These are phyloP conservation scores for Clonostachys byssicola DNA, from an alignment of 2,329 filamentous ascomycete species.

Conservation along the genomic window DNA sequence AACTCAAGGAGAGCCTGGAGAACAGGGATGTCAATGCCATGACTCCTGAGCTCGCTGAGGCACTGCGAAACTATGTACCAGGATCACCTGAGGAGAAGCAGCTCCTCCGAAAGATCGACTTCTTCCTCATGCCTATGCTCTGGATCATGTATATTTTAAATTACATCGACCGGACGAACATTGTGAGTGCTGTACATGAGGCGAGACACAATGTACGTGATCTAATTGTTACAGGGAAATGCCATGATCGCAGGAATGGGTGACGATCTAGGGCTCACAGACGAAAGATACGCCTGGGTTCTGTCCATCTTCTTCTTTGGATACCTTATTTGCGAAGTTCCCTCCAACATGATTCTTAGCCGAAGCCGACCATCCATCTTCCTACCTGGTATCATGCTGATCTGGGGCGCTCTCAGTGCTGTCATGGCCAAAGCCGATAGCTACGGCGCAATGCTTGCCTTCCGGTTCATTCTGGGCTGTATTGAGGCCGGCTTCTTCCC, in stretches of 20 bases:
- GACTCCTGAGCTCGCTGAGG: constrained; percentile 11
- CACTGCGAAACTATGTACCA: constrained; percentile 17
- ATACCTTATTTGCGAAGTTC: constrained; percentile 49
- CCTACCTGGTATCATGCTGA: constrained; percentile 41
- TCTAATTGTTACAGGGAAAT: constrained; percentile 54
- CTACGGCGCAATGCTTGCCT: constrained; percentile 39
- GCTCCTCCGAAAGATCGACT: constrained; percentile 57
- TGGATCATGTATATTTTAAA: constrained; percentile 13
- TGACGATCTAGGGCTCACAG: constrained; percentile 29
- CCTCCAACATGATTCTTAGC: constrained; percentile 46
- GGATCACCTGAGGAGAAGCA: constrained; percentile 38
- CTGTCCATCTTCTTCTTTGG: constrained; percentile 32
- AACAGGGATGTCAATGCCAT: not conserved
- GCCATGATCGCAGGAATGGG: constrained; percentile 50
- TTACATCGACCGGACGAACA: constrained; percentile 13
- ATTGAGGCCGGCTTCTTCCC: constrained; percentile 48
- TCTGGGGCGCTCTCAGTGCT: constrained; percentile 33
- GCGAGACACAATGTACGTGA: constrained; percentile 19
- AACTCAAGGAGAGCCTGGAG: not conserved
- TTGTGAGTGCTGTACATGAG: constrained; percentile 15
- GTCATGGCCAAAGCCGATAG: constrained; percentile 42
- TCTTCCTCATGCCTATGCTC: constrained; percentile 53
- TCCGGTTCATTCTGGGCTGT: constrained; percentile 41
- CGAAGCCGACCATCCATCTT: constrained; percentile 43
- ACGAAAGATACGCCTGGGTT: constrained; percentile 26